Conservation (phyloP, 768 basidiomycete genomes). For the Psilocybe subaeruginosa region DNA sequence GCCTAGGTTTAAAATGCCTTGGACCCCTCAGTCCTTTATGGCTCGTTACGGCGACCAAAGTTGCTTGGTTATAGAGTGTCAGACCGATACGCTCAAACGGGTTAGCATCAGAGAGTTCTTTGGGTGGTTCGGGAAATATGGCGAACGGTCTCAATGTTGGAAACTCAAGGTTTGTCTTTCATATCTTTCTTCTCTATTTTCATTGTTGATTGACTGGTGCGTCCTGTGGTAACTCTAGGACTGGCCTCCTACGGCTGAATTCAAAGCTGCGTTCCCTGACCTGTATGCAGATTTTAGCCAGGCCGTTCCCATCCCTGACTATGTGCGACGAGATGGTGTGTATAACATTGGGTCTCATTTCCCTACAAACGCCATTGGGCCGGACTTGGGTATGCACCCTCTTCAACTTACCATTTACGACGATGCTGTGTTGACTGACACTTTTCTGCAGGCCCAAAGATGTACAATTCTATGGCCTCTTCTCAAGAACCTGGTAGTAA, state of each 20-base stretch:
- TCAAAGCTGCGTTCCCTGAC: constrained; percentile 81
- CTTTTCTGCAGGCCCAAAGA: constrained; percentile 73
- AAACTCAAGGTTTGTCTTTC: constrained; percentile 68
- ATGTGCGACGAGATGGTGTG: constrained; percentile 88
- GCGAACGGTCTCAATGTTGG: constrained; percentile 57
- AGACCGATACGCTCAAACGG: constrained; percentile 64
- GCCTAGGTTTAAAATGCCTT: constrained; percentile 64
- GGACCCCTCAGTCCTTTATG: constrained; percentile 86
- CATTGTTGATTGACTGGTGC: not conserved
- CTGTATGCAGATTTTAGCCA: constrained; percentile 84
- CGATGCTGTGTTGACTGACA: not conserved
- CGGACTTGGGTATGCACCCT: constrained; percentile 68
- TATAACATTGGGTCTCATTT: constrained; percentile 91
- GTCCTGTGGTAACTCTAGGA: constrained; percentile 52
- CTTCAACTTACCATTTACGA: not conserved
- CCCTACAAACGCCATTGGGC: constrained; percentile 74
- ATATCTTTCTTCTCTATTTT: not conserved
- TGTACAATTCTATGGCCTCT: constrained; percentile 91
- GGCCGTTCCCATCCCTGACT: constrained; percentile 86
- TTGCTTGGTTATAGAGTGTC: constrained; percentile 82
- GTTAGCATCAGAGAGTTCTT: constrained; percentile 84
- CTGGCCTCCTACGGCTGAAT: constrained; percentile 90
- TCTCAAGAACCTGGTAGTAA: constrained; percentile 67
- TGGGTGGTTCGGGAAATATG: constrained; percentile 69
- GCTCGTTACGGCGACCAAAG: constrained; percentile 62